A percentile compares a stretch with the other conserved stretches of the same genome.
These are phyloP conservation scores for Panicum miliaceum DNA, from an alignment of 176 grass and related monocot genomes.

Conservation along the genomic window DNA sequence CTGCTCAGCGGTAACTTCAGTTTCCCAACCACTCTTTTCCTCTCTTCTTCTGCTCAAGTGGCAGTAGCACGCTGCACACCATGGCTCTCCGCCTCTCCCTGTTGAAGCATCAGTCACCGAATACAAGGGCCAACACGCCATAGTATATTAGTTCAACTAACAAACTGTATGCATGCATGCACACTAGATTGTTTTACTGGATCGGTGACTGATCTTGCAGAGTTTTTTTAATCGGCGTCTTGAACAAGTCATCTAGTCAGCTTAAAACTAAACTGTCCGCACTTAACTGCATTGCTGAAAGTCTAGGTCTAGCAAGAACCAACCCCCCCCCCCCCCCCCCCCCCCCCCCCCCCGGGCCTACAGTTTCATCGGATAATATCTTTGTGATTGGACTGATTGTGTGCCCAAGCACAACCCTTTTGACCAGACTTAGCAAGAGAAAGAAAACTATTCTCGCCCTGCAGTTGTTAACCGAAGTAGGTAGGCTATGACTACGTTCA, in stretches of 20 bases:
- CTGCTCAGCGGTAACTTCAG: slow-evolving; percentile 33
- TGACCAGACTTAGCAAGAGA: slow-evolving; percentile 29
- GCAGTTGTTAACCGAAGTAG: background rate
- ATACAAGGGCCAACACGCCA: background rate
- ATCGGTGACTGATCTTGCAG: background rate
- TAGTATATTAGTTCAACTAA: background rate
- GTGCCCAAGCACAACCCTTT: slow-evolving; percentile 20
- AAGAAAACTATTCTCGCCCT: background rate
- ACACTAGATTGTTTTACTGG: background rate
- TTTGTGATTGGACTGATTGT: slow-evolving; percentile 31
- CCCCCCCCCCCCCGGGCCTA: no score
- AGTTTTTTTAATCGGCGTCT: background rate
- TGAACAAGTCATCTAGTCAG: background rate
- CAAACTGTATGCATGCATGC: background rate
- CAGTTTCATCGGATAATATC: background rate
- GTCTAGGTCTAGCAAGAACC: no score
- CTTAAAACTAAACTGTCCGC: background rate
- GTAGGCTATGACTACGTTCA: background rate
- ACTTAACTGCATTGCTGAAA: background rate
- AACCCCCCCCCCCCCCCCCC: no score
- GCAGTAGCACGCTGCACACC: background rate
- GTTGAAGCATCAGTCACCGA: background rate
- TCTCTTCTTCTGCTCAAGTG: background rate
- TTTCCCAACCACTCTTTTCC: background rate
- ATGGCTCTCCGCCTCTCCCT: background rate